Percentiles rank a stretch among this genome's conserved stretches.
Evolutionary conservation across 73 alveolate species (phyloP).

Genomic region (Symbiodinium natans): DNA sequence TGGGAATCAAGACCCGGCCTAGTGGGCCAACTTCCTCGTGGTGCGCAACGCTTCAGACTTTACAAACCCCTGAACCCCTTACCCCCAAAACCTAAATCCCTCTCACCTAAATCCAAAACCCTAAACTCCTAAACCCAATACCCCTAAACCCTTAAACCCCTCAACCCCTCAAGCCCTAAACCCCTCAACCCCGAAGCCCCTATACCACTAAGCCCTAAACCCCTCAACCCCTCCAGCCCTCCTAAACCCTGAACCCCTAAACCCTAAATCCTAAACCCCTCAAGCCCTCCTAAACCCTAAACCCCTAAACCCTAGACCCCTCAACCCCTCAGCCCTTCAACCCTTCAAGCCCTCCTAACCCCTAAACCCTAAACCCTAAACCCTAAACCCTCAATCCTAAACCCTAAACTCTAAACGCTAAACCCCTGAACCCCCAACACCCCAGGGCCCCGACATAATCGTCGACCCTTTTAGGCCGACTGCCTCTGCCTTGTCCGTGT

Average conservation of each 20-base stretch:
- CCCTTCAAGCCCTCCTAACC: background rate
- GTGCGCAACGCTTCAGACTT: too few relatives aligned
- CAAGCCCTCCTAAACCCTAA: background rate
- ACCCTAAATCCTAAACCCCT: background rate
- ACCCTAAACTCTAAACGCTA: background rate
- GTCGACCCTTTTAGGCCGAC: constrained; percentile 78
- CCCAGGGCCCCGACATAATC: constrained; percentile 11
- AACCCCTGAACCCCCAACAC: background rate
- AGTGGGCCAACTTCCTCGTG: too few relatives aligned
- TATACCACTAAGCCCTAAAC: too few relatives aligned
- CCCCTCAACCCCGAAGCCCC: too few relatives aligned
- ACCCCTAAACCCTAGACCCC: too few relatives aligned
- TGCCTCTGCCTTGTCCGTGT: constrained; percentile 50
- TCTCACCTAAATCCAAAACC: too few relatives aligned
- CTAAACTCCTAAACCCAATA: too few relatives aligned
- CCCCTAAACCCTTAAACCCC: too few relatives aligned
- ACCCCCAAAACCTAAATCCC: too few relatives aligned
- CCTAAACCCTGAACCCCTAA: background rate
- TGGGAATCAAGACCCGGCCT: too few relatives aligned
- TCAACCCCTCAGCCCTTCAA: background rate
- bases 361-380: background rate
- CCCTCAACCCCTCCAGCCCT: background rate
- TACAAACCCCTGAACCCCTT: too few relatives aligned
- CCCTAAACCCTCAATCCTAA: constrained; percentile 1
- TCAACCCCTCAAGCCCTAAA: too few relatives aligned